phyloP scores from a whole-genome alignment of 75 land plant species.

The Cupressus sempervirens region DNA sequence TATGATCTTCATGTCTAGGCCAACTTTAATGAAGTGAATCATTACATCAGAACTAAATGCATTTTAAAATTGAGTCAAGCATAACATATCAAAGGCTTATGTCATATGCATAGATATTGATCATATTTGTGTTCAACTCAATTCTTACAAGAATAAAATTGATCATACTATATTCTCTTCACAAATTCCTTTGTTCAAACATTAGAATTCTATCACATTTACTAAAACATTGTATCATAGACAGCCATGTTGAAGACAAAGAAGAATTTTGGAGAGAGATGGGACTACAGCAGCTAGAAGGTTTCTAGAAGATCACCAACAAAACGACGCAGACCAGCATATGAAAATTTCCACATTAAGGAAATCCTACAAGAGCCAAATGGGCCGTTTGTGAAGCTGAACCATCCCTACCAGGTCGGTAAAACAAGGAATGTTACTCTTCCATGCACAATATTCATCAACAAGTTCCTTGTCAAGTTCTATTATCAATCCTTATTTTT shows the following conservation, averaged over 20 bases:
- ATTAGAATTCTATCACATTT: not conserved
- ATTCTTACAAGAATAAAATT: too few relatives aligned
- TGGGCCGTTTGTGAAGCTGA: not conserved
- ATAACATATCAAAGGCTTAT: not conserved
- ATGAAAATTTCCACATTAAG: too few relatives aligned
- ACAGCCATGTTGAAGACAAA: not conserved
- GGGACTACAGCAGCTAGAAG: not conserved
- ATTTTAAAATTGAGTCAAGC: too few relatives aligned
- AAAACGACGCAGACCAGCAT: not conserved
- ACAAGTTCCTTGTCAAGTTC: not conserved
- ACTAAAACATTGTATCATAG: not conserved
- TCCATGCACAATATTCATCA: not conserved
- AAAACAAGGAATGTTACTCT: not conserved
- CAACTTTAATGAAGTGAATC: not conserved
- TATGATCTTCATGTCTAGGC: not conserved
- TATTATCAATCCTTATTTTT: too few relatives aligned
- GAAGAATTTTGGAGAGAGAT: not conserved
- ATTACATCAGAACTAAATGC: not conserved
- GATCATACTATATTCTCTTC: not conserved
- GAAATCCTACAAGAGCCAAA: not conserved
- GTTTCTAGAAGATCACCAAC: not conserved
- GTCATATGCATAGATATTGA: not conserved
- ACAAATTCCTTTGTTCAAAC: not conserved
- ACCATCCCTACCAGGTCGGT: not conserved
- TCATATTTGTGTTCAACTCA: too few relatives aligned